These are phyloP conservation scores for Persicaria tinctoria DNA, from an alignment of 148 eudicot species.

Conservation along the genomic window DNA sequence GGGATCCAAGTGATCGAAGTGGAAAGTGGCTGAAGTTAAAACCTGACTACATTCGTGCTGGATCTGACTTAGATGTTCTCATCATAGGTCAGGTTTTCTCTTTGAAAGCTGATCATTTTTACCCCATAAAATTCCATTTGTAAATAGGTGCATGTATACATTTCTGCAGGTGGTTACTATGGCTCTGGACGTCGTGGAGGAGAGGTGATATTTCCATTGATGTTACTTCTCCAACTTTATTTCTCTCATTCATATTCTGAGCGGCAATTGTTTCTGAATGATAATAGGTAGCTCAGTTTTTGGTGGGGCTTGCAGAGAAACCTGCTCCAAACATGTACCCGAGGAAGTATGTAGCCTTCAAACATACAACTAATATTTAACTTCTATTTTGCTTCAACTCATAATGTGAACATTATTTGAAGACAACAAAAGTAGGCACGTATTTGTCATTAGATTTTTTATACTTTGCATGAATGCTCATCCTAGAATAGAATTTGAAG, in stretches of 20 bases:
- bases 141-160: background rate
- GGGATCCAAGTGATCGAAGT: constrained; percentile 95
- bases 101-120: background rate
- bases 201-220: constrained; percentile 33
- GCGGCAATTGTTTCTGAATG: constrained; percentile 6
- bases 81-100: constrained; percentile 43
- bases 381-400: background rate
- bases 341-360: constrained; percentile 33
- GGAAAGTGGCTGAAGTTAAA: constrained; percentile 89
- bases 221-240: constrained; percentile 5
- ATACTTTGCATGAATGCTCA: background rate
- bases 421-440: background rate
- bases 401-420: background rate
- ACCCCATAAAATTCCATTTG: background rate
- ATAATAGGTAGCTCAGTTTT: constrained; percentile 71
- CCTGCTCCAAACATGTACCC: constrained; percentile 51
- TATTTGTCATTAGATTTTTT: background rate
- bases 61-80: constrained; percentile 86
- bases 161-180: constrained; percentile 73
- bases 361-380: background rate
- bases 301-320: constrained; percentile 90
- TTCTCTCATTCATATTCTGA: background rate
- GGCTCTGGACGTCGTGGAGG: constrained; percentile 98
- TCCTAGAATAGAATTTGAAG: background rate
- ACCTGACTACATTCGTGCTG: constrained; percentile 78